phyloP scores from a whole-genome alignment of 1,284 basidiomycete genomes.

The Trametes hirsuta region DNA sequence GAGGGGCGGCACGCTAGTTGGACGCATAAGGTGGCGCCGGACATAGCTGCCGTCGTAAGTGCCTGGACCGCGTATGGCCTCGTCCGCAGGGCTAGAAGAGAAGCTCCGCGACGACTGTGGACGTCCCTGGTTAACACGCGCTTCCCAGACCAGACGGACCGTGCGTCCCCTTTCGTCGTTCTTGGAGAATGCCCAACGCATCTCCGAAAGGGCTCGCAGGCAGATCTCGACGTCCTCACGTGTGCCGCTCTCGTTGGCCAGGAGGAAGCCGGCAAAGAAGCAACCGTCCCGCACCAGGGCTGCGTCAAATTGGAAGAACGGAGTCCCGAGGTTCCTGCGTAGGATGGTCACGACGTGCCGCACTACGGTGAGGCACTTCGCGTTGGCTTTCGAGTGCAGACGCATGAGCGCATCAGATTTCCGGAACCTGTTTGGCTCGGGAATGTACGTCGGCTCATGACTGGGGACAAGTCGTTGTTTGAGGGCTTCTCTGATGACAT shows the following conservation, averaged over 20 bases:
- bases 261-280: slow-evolving; percentile 77
- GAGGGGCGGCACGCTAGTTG: slow-evolving; percentile 37
- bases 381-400: slow-evolving; percentile 57
- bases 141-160: slow-evolving; percentile 60
- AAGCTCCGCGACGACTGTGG: slow-evolving; percentile 23
- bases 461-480: slow-evolving; percentile 51
- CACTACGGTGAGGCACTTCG: slow-evolving; percentile 54
- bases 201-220: slow-evolving; percentile 71
- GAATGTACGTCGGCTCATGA: slow-evolving; percentile 25
- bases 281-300: slow-evolving; percentile 79
- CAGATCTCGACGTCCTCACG: slow-evolving; percentile 76
- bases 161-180: slow-evolving; percentile 71
- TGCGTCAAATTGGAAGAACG: slow-evolving; percentile 82
- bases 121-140: slow-evolving; percentile 26
- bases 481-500: slow-evolving; percentile 65
- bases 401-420: slow-evolving; percentile 40
- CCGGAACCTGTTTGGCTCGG: slow-evolving; percentile 31
- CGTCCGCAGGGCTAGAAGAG: slow-evolving; percentile 29
- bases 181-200: slow-evolving; percentile 81
- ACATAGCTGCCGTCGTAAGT: slow-evolving; percentile 27
- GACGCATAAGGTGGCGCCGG: slow-evolving; percentile 32
- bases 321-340: slow-evolving; percentile 54
- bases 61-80: slow-evolving; percentile 22
- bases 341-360: slow-evolving; percentile 63
- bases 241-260: slow-evolving; percentile 58